A percentile compares a stretch with the other conserved stretches of the same genome.
These are phyloP conservation scores for Triangularia setosa DNA, from an alignment of 2,329 filamentous ascomycete species.

Conservation along the genomic window DNA sequence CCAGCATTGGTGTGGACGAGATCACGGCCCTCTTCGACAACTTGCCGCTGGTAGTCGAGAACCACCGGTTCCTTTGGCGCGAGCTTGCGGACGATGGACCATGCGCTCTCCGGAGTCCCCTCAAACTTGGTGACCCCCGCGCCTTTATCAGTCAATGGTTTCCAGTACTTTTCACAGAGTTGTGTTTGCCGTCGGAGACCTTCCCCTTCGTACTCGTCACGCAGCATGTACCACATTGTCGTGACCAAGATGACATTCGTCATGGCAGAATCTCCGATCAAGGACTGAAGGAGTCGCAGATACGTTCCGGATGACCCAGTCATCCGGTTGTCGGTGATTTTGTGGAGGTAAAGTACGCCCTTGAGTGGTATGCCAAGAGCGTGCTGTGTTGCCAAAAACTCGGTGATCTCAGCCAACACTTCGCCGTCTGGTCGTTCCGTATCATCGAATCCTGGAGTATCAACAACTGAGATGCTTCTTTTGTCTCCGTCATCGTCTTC, in stretches of 20 bases:
- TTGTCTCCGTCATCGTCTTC: conserved; percentile 3
- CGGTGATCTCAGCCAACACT: conserved; percentile 10
- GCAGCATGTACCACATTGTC: conserved; percentile 13
- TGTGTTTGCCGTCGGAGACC: conserved; percentile 6
- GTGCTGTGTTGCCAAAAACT: conserved; percentile 10
- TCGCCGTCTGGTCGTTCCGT: conserved; percentile 6
- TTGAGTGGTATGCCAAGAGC: neutral
- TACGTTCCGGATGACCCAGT: neutral
- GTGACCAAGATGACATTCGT: conserved; percentile 13
- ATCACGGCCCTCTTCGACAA: neutral
- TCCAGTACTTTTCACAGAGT: conserved; percentile 11
- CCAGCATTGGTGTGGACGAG: neutral
- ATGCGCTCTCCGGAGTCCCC: neutral
- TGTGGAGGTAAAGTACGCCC: conserved; percentile 13
- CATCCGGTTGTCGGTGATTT: conserved; percentile 15
- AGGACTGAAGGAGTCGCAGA: conserved; percentile 1
- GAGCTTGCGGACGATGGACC: neutral
- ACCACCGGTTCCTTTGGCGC: neutral
- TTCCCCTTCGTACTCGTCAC: neutral
- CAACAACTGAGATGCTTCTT: conserved; percentile 6
- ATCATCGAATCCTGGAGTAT: conserved; percentile 17
- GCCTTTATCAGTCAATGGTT: neutral
- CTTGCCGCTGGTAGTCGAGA: neutral
- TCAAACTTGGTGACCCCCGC: neutral
- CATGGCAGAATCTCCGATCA: conserved; percentile 11